Conservation (phyloP, 2,329 filamentous ascomycete genomes). For the Cladophialophora carrionii region DNA sequence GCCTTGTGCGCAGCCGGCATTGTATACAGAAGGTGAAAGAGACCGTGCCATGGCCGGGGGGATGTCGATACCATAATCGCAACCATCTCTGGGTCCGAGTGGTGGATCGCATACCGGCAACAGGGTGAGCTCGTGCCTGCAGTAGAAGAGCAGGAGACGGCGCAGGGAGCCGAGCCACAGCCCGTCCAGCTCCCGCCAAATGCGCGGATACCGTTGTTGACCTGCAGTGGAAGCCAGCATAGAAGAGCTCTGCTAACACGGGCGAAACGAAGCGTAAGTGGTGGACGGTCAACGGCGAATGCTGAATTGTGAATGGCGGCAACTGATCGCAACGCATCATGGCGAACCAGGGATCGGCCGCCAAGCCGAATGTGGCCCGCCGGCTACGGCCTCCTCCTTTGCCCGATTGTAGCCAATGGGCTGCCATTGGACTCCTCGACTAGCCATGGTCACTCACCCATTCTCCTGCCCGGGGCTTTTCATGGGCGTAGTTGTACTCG, state of each 20-base stretch:
- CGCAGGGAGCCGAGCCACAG: not conserved
- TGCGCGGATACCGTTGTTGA: not conserved
- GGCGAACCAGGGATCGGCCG: constrained; percentile 13
- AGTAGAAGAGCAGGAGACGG: not conserved
- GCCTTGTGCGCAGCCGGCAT: constrained; percentile 8
- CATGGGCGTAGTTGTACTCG: constrained; percentile 30
- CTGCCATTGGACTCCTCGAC: constrained; percentile 21
- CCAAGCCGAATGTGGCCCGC: not conserved
- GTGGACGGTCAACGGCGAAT: not conserved
- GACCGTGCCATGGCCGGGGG: not conserved
- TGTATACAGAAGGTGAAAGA: not conserved
- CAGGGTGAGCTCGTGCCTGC: not conserved
- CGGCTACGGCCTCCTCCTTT: constrained; percentile 7
- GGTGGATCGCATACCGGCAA: not conserved
- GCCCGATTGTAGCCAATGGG: constrained; percentile 27
- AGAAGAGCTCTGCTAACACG: not conserved
- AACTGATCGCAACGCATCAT: constrained; percentile 2
- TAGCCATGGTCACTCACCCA: constrained; percentile 26
- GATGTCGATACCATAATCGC: not conserved
- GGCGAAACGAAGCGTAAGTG: not conserved
- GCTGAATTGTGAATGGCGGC: constrained; percentile 5
- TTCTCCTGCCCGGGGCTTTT: constrained; percentile 5
- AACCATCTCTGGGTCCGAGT: not conserved
- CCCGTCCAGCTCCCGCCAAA: not conserved
- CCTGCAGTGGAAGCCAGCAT: constrained; percentile 2